phyloP scores from a whole-genome alignment of 257 asterid genomes.

The Gardenia jasminoides region DNA sequence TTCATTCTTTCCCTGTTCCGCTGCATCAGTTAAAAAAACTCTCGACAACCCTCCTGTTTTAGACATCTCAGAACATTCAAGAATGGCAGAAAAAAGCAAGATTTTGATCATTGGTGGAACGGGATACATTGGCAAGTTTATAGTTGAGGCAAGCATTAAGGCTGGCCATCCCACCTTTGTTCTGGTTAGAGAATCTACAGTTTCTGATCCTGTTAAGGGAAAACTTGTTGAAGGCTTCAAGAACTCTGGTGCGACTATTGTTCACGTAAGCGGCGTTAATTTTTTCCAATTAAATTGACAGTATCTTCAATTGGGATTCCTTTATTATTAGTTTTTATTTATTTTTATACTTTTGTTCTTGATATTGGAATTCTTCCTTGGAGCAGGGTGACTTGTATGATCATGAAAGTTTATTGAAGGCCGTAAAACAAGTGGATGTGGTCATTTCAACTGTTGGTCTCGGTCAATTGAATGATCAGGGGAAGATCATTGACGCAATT shows the following conservation, averaged over 20 bases:
- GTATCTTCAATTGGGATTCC: too few species aligned
- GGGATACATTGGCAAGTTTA: conserved; percentile 73
- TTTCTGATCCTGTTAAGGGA: conserved; percentile 66
- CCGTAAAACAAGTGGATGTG: conserved; percentile 66
- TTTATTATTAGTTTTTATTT: background rate
- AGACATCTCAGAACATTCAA: background rate
- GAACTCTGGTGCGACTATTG: conserved; percentile 52
- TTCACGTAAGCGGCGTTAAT: conserved; percentile 37
- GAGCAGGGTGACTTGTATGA: conserved; percentile 61
- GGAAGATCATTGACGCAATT: conserved; percentile 62
- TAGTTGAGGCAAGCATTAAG: conserved; percentile 66
- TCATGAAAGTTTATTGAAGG: conserved; percentile 58
- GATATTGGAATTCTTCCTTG: background rate
- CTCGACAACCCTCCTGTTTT: background rate
- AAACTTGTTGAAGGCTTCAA: conserved; percentile 57
- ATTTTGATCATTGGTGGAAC: conserved; percentile 85
- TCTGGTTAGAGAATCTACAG: conserved; percentile 48
- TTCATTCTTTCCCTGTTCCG: background rate
- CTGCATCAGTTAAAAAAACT: background rate
- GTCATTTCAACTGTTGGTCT: conserved; percentile 60
- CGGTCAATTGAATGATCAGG: conserved; percentile 51
- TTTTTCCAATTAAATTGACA: background rate
- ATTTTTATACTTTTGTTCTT: background rate
- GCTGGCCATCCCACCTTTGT: conserved; percentile 78
- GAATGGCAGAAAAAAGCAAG: conserved; percentile 77